Evolutionary conservation across 768 basidiomycete genomes (phyloP), one percentile per base, ranked within the genome.

Genomic region (Kwoniella mangroviensis): DNA sequence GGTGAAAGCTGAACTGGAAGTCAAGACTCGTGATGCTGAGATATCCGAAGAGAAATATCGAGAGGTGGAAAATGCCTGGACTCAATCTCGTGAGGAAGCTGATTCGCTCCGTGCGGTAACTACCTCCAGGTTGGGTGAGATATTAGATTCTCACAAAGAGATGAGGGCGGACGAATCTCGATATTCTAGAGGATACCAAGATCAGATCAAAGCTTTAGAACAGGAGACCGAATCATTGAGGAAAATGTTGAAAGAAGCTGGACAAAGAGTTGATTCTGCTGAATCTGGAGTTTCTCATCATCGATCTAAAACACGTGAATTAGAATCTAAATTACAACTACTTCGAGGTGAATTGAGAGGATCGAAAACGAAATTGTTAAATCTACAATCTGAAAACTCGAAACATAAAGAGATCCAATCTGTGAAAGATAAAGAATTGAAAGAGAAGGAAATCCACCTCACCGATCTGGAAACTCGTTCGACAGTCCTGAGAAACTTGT

Each of bases 41-140:
- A 83, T 88, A 10, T 86, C 90, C 6, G 87, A 88, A 55, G 84
- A 86, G 11, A 86, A 90, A 65, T 84, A 95, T 53, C 85, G 87
- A 26, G 92, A 95, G 64, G 89, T 90, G 53, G 95, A 97, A 84
- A 93, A 91, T 79, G 89, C 91, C 10, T 97, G 94, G 90, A 88
- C 91, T 26, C 92, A 93, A 82, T 93, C 93, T 53, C 89, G 94
- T 15, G 91, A 95, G 84, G 94, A 98, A 85, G 93, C 94, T 2
- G 95, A 97, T 81, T 89, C 91, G 1, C 89, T 94, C 82, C 87
- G 94, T 64, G 90, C 91, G 22, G 85, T 94, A 62, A 94, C 94
- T 2, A 96, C 93, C 2, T 89, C 90, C 57, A 88, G 90, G 76
- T 87, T 97, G 2, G 94, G 93, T 24, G 89, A 95, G 79, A 86